phyloP scores from a whole-genome alignment of 495 filamentous ascomycete genomes.

The Margaritispora aquatica region DNA sequence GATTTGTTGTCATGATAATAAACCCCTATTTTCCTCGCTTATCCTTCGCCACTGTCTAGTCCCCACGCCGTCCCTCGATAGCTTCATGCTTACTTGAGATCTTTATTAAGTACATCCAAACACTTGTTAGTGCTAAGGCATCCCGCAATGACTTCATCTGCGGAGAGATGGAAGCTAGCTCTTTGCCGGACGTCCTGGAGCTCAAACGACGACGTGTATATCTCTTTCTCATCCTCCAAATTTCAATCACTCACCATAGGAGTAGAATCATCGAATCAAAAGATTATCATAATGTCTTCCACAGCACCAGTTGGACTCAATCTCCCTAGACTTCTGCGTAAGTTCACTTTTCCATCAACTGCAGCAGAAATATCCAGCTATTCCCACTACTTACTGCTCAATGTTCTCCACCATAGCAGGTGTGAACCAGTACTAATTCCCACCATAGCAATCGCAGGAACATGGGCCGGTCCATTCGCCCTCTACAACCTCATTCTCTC shows the following conservation, averaged over 20 bases:
- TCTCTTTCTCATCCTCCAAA: no score
- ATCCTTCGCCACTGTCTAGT: neutral
- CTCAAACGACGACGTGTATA: neutral
- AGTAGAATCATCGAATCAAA: no score
- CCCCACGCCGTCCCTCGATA: neutral
- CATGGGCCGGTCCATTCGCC: slow-evolving; percentile 11
- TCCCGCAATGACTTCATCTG: neutral
- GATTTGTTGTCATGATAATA: no score
- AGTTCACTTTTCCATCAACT: neutral
- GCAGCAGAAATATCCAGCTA: no score
- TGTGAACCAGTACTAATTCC: no score
- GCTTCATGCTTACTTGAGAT: no score
- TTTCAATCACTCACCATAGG: no score
- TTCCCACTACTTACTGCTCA: no score
- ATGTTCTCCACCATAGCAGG: no score
- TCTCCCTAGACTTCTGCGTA: slow-evolving; percentile 13
- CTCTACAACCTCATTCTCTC: slow-evolving; percentile 15
- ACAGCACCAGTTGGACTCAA: slow-evolving; percentile 1
- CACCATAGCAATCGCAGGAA: slow-evolving; percentile 11
- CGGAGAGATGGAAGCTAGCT: neutral
- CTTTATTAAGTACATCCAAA: no score
- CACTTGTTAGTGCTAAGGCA: neutral
- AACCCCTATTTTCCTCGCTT: neutral
- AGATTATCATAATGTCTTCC: neutral
- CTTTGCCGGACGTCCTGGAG: neutral